phyloP scores from a whole-genome alignment of 2,329 filamentous ascomycete genomes.

The Plectosphaerella cucumerina region DNA sequence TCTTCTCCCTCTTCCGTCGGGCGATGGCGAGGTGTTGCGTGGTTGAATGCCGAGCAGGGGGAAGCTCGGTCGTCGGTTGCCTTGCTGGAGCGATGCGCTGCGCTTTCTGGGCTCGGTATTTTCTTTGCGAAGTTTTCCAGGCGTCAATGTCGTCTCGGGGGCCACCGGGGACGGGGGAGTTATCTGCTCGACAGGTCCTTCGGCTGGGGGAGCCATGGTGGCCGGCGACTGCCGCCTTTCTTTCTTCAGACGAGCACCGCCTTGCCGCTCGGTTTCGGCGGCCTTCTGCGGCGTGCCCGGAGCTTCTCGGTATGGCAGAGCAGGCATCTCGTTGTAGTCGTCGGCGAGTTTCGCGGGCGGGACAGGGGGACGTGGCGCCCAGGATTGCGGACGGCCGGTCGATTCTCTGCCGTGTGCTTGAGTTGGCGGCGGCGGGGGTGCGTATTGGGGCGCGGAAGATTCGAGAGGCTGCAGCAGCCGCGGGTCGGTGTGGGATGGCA shows the following conservation, averaged over 20 bases:
- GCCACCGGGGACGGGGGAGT: conserved; percentile 4
- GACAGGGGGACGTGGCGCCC: not conserved
- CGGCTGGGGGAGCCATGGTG: conserved; percentile 1
- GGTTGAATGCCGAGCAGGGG: conserved; percentile 18
- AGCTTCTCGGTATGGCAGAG: not conserved
- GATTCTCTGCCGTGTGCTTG: not conserved
- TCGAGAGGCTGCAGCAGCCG: conserved; percentile 1
- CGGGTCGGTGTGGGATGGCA: not conserved
- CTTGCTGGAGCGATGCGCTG: conserved; percentile 26
- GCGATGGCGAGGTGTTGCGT: conserved; percentile 24
- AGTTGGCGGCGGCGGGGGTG: conserved; percentile 7
- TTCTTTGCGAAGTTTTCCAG: conserved; percentile 27
- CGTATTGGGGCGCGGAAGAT: conserved; percentile 6
- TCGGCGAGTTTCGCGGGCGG: not conserved
- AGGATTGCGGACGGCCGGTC: not conserved
- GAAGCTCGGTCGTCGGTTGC: conserved; percentile 12
- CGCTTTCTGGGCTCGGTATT: conserved; percentile 21
- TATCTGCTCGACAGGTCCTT: not conserved
- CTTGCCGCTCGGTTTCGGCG: not conserved
- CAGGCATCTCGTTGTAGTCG: not conserved
- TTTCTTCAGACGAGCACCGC: conserved; percentile 6
- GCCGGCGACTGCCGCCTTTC: conserved; percentile 1
- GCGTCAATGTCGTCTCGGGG: conserved; percentile 1
- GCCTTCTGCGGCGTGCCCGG: not conserved
- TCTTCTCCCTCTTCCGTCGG: conserved; percentile 38